Evolutionary conservation across 495 filamentous ascomycete species (phyloP), one percentile per base, ranked within the genome.

Genomic region (Xylaria cubensis): DNA sequence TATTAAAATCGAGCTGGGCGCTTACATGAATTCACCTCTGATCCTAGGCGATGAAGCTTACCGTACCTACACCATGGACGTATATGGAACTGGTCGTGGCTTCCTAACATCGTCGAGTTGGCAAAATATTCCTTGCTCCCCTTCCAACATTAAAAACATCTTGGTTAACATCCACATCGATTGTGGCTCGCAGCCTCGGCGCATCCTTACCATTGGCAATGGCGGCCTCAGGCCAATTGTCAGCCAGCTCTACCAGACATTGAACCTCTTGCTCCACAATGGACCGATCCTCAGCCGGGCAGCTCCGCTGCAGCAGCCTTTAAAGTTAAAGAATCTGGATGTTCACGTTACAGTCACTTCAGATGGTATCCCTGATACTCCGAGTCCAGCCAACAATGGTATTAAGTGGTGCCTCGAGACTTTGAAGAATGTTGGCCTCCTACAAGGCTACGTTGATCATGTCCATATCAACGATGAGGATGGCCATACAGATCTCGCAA

Each of bases 251-350:
- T 64, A 64, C 13, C 62, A 64, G 42, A 65, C 44, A 34, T 26
- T 65, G 41, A 65, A 65, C 44, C 44, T 65, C 26, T n/a, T 34
- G 29, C 63, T 50, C 17, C 63, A 65, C 32, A 65, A 65, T 50
- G 63, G 63, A 13, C 63, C 63, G 42, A 34, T 65, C 29, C 63
- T 65, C 26, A 50, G 42, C 44, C 63, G 63, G 7, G 15, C 13
- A 21, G 10, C 12, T n/a, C 42, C 63, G n/a, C 62, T 64, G 24
- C 41, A 48, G 44, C 42, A 48, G 19, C 63, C 24, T 5, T 50
- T 50, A 24, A 50, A 50, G 42, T 34, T 65, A 26, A 48, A 50
- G 44, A n/a, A 21, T n/a, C 17, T 65, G 24, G 26, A 48, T n/a
- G 15, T 65, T 36, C 17, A 48, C 26, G 15, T 26, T 53, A 26